These are phyloP conservation scores for Aspergillus bridgeri DNA, from an alignment of 495 filamentous ascomycete species.

Conservation along the genomic window DNA sequence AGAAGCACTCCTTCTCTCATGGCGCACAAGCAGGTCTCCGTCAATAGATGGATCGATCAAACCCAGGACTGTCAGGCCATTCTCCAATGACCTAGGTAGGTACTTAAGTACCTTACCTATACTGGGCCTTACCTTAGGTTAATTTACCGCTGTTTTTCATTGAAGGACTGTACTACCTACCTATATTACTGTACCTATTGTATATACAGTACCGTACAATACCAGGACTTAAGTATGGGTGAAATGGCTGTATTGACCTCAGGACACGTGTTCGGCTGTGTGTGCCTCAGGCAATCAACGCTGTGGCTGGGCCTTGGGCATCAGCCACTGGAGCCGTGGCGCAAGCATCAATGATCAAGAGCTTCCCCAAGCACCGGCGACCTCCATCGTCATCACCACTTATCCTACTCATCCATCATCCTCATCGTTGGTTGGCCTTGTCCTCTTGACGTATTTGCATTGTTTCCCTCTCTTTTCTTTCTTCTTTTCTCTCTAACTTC, in stretches of 20 bases:
- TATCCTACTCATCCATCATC: background rate
- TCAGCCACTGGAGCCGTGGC: constrained; percentile 3
- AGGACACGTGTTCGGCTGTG: constrained; percentile 8
- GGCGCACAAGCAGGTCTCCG: background rate
- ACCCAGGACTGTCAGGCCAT: too few species aligned
- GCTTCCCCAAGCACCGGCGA: background rate
- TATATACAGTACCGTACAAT: too few species aligned
- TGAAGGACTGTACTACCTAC: too few species aligned
- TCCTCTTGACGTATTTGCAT: background rate
- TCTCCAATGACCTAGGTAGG: too few species aligned
- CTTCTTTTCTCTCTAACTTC: background rate
- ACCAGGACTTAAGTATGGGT: too few species aligned
- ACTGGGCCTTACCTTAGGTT: too few species aligned
- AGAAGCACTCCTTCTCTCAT: too few species aligned
- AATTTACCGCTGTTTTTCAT: too few species aligned
- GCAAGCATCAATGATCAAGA: constrained; percentile 14
- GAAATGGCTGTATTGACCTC: too few species aligned
- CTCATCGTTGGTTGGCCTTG: background rate
- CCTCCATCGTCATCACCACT: background rate
- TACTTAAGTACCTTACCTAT: too few species aligned
- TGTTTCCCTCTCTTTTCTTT: background rate
- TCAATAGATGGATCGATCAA: too few species aligned
- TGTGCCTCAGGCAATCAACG: constrained; percentile 14
- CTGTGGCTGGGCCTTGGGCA: constrained; percentile 10
- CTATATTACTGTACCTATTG: too few species aligned